These are phyloP conservation scores for Polygonum maritimum DNA, from an alignment of 148 eudicot species.

Conservation along the genomic window DNA sequence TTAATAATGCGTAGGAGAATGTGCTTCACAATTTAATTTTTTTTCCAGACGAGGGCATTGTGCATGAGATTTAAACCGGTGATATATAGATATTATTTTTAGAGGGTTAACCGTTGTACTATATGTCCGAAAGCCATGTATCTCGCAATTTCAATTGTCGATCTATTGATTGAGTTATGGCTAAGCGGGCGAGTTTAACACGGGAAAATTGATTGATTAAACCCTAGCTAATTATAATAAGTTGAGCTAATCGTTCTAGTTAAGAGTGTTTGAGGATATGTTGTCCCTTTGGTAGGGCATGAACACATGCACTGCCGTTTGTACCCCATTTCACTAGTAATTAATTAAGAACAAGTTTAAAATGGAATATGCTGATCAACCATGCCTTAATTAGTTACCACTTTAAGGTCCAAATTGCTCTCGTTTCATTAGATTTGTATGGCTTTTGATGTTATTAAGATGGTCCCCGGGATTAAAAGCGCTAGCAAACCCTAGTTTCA, in stretches of 20 bases:
- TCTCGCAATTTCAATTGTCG: background rate
- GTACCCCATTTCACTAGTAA: background rate
- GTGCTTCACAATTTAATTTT: too few species aligned
- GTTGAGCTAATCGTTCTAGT: background rate
- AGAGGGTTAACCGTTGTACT: too few species aligned
- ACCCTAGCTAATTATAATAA: background rate
- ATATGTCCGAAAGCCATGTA: background rate
- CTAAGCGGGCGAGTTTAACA: background rate
- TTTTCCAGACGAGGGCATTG: too few species aligned
- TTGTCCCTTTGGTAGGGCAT: constrained; percentile 1
- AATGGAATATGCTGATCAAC: background rate
- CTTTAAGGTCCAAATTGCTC: background rate
- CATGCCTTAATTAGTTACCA: background rate
- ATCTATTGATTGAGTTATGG: background rate
- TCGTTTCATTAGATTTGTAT: background rate
- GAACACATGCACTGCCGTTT: background rate
- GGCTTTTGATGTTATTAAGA: background rate
- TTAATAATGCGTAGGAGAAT: background rate
- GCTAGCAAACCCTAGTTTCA: constrained; percentile 1
- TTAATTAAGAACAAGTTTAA: constrained; percentile 1
- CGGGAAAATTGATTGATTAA: background rate
- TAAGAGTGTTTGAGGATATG: constrained; percentile 1
- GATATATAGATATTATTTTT: too few species aligned
- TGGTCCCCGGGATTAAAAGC: background rate
- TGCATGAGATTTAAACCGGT: too few species aligned